Conservation (phyloP, 2,329 filamentous ascomycete genomes). For the Aspergillus aculeatus region DNA sequence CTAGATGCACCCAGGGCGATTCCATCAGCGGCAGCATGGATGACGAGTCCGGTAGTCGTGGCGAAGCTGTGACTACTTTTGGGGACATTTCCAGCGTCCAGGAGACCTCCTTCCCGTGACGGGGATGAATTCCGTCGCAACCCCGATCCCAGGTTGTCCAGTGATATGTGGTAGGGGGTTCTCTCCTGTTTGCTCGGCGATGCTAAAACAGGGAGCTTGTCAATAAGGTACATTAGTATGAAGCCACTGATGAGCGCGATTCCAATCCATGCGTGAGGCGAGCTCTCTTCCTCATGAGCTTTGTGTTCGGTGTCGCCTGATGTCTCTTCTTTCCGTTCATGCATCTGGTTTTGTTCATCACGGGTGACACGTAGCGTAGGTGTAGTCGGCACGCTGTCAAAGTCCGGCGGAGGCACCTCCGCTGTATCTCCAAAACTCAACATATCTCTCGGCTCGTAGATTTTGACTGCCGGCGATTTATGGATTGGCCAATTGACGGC, state of each 20-base stretch:
- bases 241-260: constrained; percentile 85
- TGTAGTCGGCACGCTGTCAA: neutral
- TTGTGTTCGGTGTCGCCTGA: constrained; percentile 39
- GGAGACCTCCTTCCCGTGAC: constrained; percentile 39
- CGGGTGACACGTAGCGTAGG: constrained; percentile 22
- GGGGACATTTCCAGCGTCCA: constrained; percentile 32
- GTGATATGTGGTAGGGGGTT: constrained; percentile 78
- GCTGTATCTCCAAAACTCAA: neutral
- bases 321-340: constrained; percentile 26
- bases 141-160: constrained; percentile 71
- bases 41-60: constrained; percentile 92
- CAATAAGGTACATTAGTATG: constrained; percentile 94
- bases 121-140: constrained; percentile 46
- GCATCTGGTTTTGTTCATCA: constrained; percentile 23
- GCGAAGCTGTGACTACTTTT: constrained; percentile 59
- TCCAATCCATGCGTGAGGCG: constrained; percentile 75
- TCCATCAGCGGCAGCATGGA: constrained; percentile 91
- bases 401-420: neutral
- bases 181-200: constrained; percentile 64
- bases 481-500: constrained; percentile 32
- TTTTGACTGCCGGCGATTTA: constrained; percentile 16
- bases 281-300: constrained; percentile 46
- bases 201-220: constrained; percentile 75
- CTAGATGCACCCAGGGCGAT: constrained; percentile 93
- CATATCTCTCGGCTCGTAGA: constrained; percentile 1